Conservation (phyloP, 225 moss, liverwort and hornwort species). For the Physcomitrium patens region DNA sequence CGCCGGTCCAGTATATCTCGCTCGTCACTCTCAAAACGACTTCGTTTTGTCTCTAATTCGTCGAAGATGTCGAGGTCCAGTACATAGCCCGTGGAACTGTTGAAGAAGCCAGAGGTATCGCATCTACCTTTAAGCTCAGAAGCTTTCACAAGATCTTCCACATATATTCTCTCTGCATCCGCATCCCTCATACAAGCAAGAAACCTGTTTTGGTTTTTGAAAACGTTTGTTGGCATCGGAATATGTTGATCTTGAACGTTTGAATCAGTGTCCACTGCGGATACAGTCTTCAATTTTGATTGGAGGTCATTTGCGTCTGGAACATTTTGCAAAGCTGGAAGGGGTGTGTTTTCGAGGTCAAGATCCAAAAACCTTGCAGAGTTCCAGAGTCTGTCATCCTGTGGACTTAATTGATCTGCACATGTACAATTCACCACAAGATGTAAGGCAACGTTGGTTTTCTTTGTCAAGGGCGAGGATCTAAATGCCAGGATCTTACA, state of each 20-base stretch:
- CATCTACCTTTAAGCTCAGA: constrained; percentile 28
- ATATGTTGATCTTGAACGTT: not conserved
- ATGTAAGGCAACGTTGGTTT: too few species aligned
- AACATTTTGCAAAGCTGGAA: not conserved
- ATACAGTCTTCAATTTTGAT: not conserved
- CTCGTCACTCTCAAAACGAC: constrained; percentile 12
- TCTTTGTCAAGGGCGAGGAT: too few species aligned
- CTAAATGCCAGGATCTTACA: not conserved
- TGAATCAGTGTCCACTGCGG: not conserved
- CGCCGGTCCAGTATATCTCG: constrained; percentile 39
- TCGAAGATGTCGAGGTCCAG: constrained; percentile 50
- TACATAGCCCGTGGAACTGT: constrained; percentile 34
- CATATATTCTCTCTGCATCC: constrained; percentile 50
- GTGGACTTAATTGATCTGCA: constrained; percentile 36
- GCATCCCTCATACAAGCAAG: constrained; percentile 41
- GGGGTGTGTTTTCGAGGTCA: constrained; percentile 28
- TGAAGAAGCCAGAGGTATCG: constrained; percentile 7
- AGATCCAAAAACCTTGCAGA: constrained; percentile 51
- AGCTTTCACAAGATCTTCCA: constrained; percentile 48
- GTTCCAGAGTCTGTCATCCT: constrained; percentile 49
- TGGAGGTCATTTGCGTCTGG: not conserved
- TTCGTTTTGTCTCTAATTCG: constrained; percentile 39
- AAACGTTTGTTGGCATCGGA: not conserved
- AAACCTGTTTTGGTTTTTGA: not conserved
- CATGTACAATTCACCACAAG: not conserved